Conservation (phyloP, 2,329 filamentous ascomycete species). For the Ophiostoma novo-ulmi region DNA sequence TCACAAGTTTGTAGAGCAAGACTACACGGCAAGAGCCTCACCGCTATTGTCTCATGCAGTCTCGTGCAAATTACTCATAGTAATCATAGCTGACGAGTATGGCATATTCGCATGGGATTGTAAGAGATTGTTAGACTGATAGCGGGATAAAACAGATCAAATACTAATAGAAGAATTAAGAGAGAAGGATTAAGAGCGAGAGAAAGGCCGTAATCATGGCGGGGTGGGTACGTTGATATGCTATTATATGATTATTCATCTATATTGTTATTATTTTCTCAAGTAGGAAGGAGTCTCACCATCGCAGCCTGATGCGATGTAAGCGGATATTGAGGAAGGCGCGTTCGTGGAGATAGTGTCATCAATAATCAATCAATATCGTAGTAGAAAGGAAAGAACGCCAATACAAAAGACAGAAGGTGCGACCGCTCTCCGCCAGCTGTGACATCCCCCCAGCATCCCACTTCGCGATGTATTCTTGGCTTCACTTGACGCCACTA, state of each 20-base stretch:
- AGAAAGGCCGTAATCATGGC: constrained; percentile 10
- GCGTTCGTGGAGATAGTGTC: neutral
- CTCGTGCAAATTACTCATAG: neutral
- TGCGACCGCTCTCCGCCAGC: neutral
- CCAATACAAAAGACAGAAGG: neutral
- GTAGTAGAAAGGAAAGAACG: neutral
- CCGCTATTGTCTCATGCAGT: constrained; percentile 7
- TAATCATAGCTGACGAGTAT: neutral
- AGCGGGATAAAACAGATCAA: neutral
- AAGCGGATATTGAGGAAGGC: neutral
- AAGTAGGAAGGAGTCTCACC: neutral
- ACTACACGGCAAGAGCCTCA: constrained; percentile 2
- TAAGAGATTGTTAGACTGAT: neutral
- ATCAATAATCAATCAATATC: neutral
- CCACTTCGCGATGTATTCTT: constrained; percentile 20
- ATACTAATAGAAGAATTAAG: neutral
- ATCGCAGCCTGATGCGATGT: constrained; percentile 13
- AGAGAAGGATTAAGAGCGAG: neutral
- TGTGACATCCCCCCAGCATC: constrained; percentile 15
- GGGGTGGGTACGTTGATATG: constrained; percentile 7
- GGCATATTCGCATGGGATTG: neutral
- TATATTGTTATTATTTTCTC: too few relatives aligned
- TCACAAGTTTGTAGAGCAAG: neutral
- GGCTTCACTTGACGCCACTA: constrained; percentile 7
- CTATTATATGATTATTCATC: constrained; percentile 5